Base-by-base conservation (phyloP, 2,329 filamentous ascomycete species). In the Huntiella decipiens region DNA sequence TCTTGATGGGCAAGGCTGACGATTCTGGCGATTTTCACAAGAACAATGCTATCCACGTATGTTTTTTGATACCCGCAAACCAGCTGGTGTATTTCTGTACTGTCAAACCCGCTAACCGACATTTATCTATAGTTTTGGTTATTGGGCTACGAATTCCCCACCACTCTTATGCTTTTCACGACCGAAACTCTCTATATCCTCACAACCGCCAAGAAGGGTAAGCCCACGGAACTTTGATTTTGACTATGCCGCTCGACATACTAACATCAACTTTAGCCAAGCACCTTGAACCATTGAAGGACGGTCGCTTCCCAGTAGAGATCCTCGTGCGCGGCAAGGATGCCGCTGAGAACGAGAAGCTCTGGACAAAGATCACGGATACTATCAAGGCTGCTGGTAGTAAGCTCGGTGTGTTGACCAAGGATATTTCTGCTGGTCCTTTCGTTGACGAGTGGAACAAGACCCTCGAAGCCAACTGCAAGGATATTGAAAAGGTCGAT, bases 381-480 rank as follows among this genome's bases (percentile, higher is more conserved):
- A 74, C 78, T 50, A 92, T 98, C 61, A 96, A 93, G 63, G 72
- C 70, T 52, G 77, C 86, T 13, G 91, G 91, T 55, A 91, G 88
- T 60, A 96, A 94, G 67, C 74, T 96, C 16, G 92, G 88, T 31
- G 72, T 86, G 35, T 67, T 96, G 45, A 68, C 80, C 41, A 95
- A 93, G 64, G 87, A 95, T 58, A 77, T 71, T 17, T 81, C 87
- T 2, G 75, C 72, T 44, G 91, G 91, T 2, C 86, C 86, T 1
- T 96, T 98, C 56, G 79, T 88, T 56, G 86, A 94, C 46, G 91
- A 98, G 61, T 98, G 91, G 91, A 93, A 91, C 64, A 83, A 84
- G 54, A 63, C 77, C 3, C 88, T 83, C 55, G 67, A 70, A 48
- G 80, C 82, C 16, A 76, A 83, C 51, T 81, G 79, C 60, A 87